phyloP scores from a whole-genome alignment of 371 early-diverging fungal species.

The Zychaea mexicana region DNA sequence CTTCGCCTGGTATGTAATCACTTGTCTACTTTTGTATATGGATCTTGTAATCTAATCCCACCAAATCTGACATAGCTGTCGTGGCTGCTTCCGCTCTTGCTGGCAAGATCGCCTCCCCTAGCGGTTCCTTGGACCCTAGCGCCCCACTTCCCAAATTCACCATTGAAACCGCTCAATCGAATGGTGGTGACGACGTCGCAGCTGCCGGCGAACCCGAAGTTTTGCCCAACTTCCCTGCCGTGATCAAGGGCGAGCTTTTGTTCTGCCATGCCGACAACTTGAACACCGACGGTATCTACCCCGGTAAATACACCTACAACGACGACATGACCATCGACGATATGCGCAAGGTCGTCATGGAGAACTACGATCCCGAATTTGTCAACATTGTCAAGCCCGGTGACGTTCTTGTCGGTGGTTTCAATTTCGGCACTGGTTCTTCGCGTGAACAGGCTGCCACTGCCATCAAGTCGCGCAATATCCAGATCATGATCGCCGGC shows the following conservation, averaged over 20 bases:
- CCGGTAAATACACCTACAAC: slow-evolving; percentile 95
- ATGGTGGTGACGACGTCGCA: slow-evolving; percentile 18
- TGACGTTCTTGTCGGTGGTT: slow-evolving; percentile 89
- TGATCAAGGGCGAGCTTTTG: slow-evolving; percentile 78
- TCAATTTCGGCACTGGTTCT: slow-evolving; percentile 96
- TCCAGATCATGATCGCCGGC: slow-evolving; percentile 84
- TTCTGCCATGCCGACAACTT: slow-evolving; percentile 91
- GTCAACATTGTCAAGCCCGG: slow-evolving; percentile 62
- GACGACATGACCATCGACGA: slow-evolving; percentile 86
- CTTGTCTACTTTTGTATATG: too few species aligned
- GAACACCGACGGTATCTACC: slow-evolving; percentile 97
- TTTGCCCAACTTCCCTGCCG: slow-evolving; percentile 73
- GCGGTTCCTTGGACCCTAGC: slow-evolving; percentile 1
- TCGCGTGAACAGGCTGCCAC: slow-evolving; percentile 98
- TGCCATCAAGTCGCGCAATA: slow-evolving; percentile 83
- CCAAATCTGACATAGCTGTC: slow-evolving; percentile 64
- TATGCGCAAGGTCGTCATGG: slow-evolving; percentile 95
- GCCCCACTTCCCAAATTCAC: slow-evolving; percentile 23
- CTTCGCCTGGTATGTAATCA: slow-evolving; percentile 75
- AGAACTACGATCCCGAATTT: slow-evolving; percentile 94
- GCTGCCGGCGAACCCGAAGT: slow-evolving; percentile 25
- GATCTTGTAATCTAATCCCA: too few species aligned
- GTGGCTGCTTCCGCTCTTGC: slow-evolving; percentile 89
- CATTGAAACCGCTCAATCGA: slow-evolving; percentile 13
- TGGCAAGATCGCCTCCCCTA: slow-evolving; percentile 79